phyloP scores from a whole-genome alignment of 495 filamentous ascomycete species.

The Penicillium manginii region DNA sequence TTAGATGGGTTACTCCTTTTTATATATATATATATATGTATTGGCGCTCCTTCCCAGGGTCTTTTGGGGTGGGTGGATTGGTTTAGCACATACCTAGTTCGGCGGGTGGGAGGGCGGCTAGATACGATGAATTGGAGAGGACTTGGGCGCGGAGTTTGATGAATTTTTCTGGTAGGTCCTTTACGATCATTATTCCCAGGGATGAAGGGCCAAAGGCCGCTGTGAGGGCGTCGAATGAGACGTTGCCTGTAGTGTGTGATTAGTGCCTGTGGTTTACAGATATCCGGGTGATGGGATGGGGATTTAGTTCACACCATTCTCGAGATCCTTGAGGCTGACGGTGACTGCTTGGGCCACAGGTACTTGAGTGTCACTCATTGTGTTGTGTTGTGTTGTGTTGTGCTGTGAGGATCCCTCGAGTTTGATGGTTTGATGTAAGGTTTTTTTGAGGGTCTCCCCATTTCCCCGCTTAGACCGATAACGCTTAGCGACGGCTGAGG shows the following conservation, averaged over 20 bases:
- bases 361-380: slow-evolving; percentile 14
- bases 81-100: slow-evolving; percentile 65
- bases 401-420: background rate
- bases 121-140: slow-evolving; percentile 84
- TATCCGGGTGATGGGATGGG: background rate
- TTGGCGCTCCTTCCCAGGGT: too few species aligned
- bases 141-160: slow-evolving; percentile 66
- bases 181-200: slow-evolving; percentile 90
- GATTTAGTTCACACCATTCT: slow-evolving; percentile 27
- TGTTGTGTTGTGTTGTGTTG: background rate
- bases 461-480: slow-evolving; percentile 30
- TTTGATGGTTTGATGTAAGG: background rate
- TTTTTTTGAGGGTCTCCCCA: background rate
- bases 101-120: slow-evolving; percentile 76
- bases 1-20: too few species aligned
- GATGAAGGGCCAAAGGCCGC: slow-evolving; percentile 91
- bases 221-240: slow-evolving; percentile 74
- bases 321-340: slow-evolving; percentile 58
- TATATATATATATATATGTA: too few species aligned
- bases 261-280: background rate
- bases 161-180: slow-evolving; percentile 76
- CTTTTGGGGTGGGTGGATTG: slow-evolving; percentile 1
- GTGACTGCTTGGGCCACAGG: slow-evolving; percentile 51
- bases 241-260: slow-evolving; percentile 54
- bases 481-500: slow-evolving; percentile 17